These are phyloP conservation scores for Globisporangium cederbergense DNA, from an alignment of 352 stramenopile genomes.

Conservation along the genomic window DNA sequence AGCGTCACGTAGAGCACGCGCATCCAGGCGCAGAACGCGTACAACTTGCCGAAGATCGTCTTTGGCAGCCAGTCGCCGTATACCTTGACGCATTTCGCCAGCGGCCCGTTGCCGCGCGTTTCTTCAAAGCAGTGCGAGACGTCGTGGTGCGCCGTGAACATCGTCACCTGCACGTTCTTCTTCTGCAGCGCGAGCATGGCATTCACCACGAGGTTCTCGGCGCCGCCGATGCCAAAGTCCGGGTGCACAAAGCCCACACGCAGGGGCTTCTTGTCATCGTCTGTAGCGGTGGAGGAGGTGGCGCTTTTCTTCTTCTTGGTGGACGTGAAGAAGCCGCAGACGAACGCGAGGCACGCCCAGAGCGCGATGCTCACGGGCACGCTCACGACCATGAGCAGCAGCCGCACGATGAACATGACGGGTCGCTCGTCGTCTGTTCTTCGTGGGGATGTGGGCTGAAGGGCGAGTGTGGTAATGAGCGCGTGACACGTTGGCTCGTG, in stretches of 20 bases:
- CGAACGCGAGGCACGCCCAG: constrained; percentile 12
- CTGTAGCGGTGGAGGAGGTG: background rate
- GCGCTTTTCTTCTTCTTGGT: constrained; percentile 7
- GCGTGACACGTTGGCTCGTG: background rate
- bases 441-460: background rate
- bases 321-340: constrained; percentile 13
- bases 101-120: constrained; percentile 71
- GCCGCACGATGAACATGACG: constrained; percentile 11
- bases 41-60: constrained; percentile 84
- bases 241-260: constrained; percentile 96
- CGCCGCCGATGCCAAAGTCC: constrained; percentile 97
- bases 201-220: constrained; percentile 93
- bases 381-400: constrained; percentile 15
- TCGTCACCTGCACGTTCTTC: constrained; percentile 76
- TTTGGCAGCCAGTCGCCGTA: constrained; percentile 93
- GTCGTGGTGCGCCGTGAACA: constrained; percentile 97
- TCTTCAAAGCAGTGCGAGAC: constrained; percentile 94
- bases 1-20: constrained; percentile 93
- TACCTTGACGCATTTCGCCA: constrained; percentile 83
- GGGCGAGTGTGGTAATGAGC: background rate
- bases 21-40: constrained; percentile 91
- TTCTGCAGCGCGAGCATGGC: constrained; percentile 85
- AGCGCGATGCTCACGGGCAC: constrained; percentile 16
- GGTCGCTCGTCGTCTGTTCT: background rate
- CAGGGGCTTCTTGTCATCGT: constrained; percentile 16